Evolutionary conservation across 2,329 filamentous ascomycete genomes (phyloP).

Genomic region (Monosporascus ibericus): DNA sequence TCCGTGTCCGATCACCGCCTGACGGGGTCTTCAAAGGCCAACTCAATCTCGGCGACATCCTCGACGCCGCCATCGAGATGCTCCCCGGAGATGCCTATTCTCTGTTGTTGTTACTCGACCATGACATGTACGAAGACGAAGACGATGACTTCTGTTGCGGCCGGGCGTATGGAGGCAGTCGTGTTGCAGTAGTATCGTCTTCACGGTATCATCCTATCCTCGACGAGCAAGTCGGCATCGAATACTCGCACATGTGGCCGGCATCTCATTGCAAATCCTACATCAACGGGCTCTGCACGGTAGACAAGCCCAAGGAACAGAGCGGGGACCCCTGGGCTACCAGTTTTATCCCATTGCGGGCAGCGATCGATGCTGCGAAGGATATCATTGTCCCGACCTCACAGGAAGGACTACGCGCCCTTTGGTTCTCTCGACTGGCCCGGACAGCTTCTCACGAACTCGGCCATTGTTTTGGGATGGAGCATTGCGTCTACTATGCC

Average conservation of each 20-base stretch:
- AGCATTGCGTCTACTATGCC: constrained; percentile 59
- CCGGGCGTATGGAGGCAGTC: constrained; percentile 57
- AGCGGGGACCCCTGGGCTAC: background rate
- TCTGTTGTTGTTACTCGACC: constrained; percentile 48
- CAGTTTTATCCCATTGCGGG: constrained; percentile 17
- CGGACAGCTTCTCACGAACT: constrained; percentile 59
- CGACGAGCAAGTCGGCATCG: constrained; percentile 30
- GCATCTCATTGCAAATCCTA: constrained; percentile 53
- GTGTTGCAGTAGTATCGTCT: constrained; percentile 55
- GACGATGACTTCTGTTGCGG: constrained; percentile 64
- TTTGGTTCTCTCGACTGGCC: constrained; percentile 54
- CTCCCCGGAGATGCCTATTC: constrained; percentile 55
- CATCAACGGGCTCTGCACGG: constrained; percentile 32
- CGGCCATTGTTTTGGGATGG: constrained; percentile 61
- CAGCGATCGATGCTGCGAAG: constrained; percentile 26
- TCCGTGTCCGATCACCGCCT: constrained; percentile 43
- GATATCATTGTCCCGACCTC: constrained; percentile 14
- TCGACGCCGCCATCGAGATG: constrained; percentile 48
- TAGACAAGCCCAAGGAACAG: background rate
- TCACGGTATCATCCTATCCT: constrained; percentile 55
- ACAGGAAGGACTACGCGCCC: constrained; percentile 23
- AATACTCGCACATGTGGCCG: constrained; percentile 56
- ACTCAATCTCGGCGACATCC: constrained; percentile 54
- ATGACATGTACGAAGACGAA: constrained; percentile 61
- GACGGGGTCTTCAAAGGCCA: constrained; percentile 43